Evolutionary conservation across 208 protist species (phyloP), one percentile per base, ranked within the genome.

Genomic region (Wallacemonas sp.): DNA sequence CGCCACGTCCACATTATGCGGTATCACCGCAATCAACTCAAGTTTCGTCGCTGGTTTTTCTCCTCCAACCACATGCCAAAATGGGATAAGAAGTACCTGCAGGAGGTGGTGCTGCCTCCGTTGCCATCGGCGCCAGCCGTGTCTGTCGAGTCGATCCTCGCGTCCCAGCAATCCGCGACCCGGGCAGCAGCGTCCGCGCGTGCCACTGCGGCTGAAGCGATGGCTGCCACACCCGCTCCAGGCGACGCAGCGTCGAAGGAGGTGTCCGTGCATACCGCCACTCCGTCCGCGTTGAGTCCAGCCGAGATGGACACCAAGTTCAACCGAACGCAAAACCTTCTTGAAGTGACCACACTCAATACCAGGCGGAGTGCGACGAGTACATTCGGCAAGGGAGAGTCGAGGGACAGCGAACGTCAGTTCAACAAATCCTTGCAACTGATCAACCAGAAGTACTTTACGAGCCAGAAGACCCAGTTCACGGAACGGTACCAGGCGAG

Each of bases 21-120:
- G 26, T 93, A 90, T 54, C 75, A 74, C 26, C 77, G 78, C 14
- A 61, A 33, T 16, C 87, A 93, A 48, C 58, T 74, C 12, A 72
- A 72, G 19, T 80, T 87, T 23, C 76, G 83, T 12, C 73, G 81
- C 5, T 78, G 78, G 60, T 72, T 90, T 49, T 93, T 93, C 52
- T 65, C 62, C 21, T 88, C 87, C 0, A 65, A 78, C 17, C 80
- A 93, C 62, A 85, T 93, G 54, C 83, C 87, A 3, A 93, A 87
- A 58, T 90, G 83, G 83, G 70, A 87, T 47, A 87, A 88, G 62
- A 83, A 81, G 54, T 77, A 88, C 44, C 58, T 89, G 14, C 80
- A 88, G 52, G 78, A 81, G 26, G 33, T 89, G 11, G 75, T 85
- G 26, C 54, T 92, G 3, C 86, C 86, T 0, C 60, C 72, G 16